Evolutionary conservation across 805 yeast species (phyloP).

Genomic region (Ogataea polymorpha): DNA sequence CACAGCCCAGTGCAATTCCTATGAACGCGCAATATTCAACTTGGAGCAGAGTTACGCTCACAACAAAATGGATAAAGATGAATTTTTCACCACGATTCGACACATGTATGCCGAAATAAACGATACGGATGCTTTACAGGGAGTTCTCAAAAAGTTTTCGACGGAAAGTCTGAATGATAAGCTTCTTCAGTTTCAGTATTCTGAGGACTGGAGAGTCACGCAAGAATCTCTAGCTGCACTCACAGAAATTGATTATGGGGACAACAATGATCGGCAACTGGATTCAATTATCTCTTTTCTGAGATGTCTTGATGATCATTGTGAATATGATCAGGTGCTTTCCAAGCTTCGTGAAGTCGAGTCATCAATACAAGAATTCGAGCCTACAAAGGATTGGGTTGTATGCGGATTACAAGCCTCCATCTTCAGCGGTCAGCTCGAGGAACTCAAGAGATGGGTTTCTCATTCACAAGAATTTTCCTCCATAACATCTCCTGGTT

Average conservation of each 20-base stretch:
- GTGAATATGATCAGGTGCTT: conserved; percentile 65
- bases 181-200: conserved; percentile 75
- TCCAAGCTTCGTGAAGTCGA: conserved; percentile 42
- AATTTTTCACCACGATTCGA: conserved; percentile 55
- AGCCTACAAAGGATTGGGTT: conserved; percentile 54
- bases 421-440: conserved; percentile 56
- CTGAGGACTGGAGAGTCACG: conserved; percentile 83
- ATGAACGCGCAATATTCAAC: conserved; percentile 82
- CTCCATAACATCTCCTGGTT: conserved; percentile 41
- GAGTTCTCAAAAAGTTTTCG: conserved; percentile 72
- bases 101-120: conserved; percentile 81
- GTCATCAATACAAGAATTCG: conserved; percentile 16
- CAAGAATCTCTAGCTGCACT: conserved; percentile 77
- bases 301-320: conserved; percentile 72
- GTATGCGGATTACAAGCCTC: conserved; percentile 74
- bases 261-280: conserved; percentile 20
- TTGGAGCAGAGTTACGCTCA: conserved; percentile 69
- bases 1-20: conserved; percentile 79
- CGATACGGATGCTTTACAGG: conserved; percentile 88
- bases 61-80: conserved; percentile 34
- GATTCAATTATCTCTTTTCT: conserved; percentile 55
- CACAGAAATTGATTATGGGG: conserved; percentile 37
- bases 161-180: conserved; percentile 70
- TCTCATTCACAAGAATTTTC: conserved; percentile 41
- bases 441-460: conserved; percentile 57